Evolutionary conservation across 2,329 filamentous ascomycete genomes (phyloP).

Genomic region (Aureobasidium sp.): DNA sequence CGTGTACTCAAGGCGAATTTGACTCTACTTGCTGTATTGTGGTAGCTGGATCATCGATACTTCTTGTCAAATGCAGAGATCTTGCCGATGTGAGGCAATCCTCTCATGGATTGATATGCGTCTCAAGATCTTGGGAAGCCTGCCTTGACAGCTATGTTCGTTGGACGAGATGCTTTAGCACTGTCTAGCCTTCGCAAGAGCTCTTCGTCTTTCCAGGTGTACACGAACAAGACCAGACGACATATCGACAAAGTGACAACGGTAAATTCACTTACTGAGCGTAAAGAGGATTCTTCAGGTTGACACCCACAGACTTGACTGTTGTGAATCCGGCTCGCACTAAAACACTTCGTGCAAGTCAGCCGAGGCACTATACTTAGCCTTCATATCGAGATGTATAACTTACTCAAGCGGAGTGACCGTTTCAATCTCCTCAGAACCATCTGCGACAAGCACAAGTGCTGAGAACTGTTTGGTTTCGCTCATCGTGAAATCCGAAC

Average conservation of each 20-base stretch:
- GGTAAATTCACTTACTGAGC: slow-evolving; percentile 21
- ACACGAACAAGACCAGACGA: background rate
- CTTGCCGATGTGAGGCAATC: background rate
- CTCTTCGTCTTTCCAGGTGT: background rate
- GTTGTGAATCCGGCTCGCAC: slow-evolving; percentile 28
- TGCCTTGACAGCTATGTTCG: background rate
- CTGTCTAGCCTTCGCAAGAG: background rate
- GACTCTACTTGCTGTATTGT: background rate
- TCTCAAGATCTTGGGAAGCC: background rate
- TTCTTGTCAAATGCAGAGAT: background rate
- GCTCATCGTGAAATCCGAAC: background rate
- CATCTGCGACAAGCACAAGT: slow-evolving; percentile 30
- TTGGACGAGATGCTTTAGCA: background rate
- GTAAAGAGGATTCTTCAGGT: slow-evolving; percentile 23
- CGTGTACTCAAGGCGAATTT: background rate
- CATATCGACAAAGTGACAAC: background rate
- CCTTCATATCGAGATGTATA: background rate
- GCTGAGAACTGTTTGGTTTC: slow-evolving; percentile 18
- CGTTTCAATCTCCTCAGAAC: slow-evolving; percentile 33
- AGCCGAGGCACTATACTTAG: background rate
- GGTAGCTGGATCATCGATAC: background rate
- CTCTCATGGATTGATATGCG: background rate
- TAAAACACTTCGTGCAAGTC: slow-evolving; percentile 22
- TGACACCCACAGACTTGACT: slow-evolving; percentile 27
- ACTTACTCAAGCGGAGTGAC: slow-evolving; percentile 31